Base-by-base conservation (phyloP, 495 filamentous ascomycete genomes). In the Tuber magnatum region DNA sequence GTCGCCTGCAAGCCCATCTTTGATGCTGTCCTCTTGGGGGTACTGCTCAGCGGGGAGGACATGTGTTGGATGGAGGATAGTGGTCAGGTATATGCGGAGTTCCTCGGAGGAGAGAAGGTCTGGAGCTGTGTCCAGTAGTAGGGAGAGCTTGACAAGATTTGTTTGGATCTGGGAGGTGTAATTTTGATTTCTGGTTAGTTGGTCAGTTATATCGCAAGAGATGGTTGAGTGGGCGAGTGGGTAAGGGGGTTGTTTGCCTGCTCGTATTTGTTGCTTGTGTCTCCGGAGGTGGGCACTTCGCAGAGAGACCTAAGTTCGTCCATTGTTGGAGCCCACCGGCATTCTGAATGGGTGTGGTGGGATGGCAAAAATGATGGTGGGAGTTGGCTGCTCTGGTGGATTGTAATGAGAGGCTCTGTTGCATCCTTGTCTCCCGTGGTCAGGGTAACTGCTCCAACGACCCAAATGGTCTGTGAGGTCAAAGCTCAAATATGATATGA, bases 41-140 rank as follows among this genome's bases (percentile, higher is more conserved):
- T 72, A 18, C n/a, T 35, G 43, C n/a, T 81, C 79, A 0, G 40
- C 69, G 7, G 80, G 80, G 20, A 74, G 68, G 2, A 82, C 71
- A 14, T 71, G 39, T 9, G 73, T 41, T 6, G 80, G 80, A 2
- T 41, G 68, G 1, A 82, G 48, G 8, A 74, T 43, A 0, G 61
- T 41, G 5, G 73, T 14, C 35, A 82, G 69, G 10, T 46, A 24
- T 35, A 51, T 8, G 40, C 70, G 48, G 28, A 74, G 56, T 35
- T 65, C 56, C 28, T 35, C 56, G 7, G 28, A 35, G 28, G 56
- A 0, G 10, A 65, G 56, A 35, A 65, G 56, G 56, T 65, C 28
- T 4, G 56, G 56, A 35, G 56, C 16, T 35, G 56, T 32, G 28
- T 18, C 56, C 1, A 65, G 28, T 18, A 65, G 56, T 32, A 35